Conservation (phyloP, 208 protist genomes). For the Leishmania braziliensis region DNA sequence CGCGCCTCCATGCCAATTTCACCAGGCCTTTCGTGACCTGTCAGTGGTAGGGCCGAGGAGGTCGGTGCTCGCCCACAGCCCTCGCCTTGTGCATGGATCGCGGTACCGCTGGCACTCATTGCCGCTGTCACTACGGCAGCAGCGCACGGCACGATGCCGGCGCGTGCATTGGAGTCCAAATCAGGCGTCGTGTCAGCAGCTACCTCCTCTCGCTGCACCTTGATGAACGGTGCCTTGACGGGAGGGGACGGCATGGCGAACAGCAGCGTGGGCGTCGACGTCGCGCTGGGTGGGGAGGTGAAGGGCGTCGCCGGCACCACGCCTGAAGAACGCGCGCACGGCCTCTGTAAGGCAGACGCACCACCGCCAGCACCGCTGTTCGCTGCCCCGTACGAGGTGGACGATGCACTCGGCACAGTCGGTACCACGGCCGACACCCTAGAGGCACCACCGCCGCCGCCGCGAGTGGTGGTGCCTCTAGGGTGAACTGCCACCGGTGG, state of each 20-base stretch:
- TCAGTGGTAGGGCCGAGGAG: not conserved
- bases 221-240: slow-evolving; percentile 18
- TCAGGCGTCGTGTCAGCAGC: slow-evolving; percentile 16
- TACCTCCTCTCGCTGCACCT: slow-evolving; percentile 25
- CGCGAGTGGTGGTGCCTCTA: not conserved
- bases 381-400: not conserved
- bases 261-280: slow-evolving; percentile 9
- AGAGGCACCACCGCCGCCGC: not conserved
- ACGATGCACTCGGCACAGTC: not conserved
- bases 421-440: not conserved
- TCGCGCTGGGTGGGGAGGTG: not conserved
- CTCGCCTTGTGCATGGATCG: not conserved
- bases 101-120: not conserved
- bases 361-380: not conserved
- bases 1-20: not conserved
- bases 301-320: not conserved
- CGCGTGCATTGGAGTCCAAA: slow-evolving; percentile 6
- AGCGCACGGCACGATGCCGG: slow-evolving; percentile 8
- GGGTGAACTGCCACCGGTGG: slow-evolving; percentile 11
- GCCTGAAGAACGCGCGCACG: not conserved
- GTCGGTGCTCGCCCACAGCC: not conserved
- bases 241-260: slow-evolving; percentile 8
- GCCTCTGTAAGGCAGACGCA: not conserved
- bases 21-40: not conserved
- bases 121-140: slow-evolving; percentile 1